Base-by-base conservation (phyloP, 2,329 filamentous ascomycete species). In the Elsinoe batatas region DNA sequence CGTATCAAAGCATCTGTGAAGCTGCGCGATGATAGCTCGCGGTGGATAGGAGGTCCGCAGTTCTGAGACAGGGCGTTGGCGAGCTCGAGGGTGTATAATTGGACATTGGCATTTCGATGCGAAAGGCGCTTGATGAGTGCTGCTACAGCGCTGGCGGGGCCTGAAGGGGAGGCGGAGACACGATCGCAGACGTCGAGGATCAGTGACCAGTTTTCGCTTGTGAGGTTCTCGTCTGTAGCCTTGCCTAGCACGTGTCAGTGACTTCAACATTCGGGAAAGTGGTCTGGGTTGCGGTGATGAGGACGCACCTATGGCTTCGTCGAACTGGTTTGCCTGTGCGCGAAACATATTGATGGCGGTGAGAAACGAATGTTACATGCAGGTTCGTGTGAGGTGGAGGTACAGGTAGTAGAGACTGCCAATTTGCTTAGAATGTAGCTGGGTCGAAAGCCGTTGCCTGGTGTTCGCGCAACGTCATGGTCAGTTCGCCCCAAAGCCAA, bases 141-240 rank as follows among this genome's bases (percentile, higher is more conserved):
- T 66, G 89, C 86, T 55, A 94, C 87, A 12, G 84, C 89, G 33
- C 67, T 64, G 15, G 62, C 57, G 11, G 68, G 67, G 8, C 68
- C 68, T 5, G 64, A 62, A 18, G 66, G 58, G 8, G 67, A 64
- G 56, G 64, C 65, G 13, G 64, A 63, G 32, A 70, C 69, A 32
- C 65, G 65, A 58, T 71, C 69, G 64, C 68, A 70, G 43, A 71
- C 68, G 58, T 71, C 69, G 64, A 85, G 73, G 62, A 85, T 84
- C 62, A 77, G 84, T 68, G 86, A 84, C 84, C 84, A 87, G 69
- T 87, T 86, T 72, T 80, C 78, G 58, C 73, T 94, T 81, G 91
- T 97, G 64, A 97, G 81, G 72, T 96, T 98, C 79, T 98, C 93
- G 73, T 98, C 93, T 56, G 93, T 98, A 67, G 93, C 91, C 74